Evolutionary conservation across 1,139 yeast species (phyloP).

Genomic region (Schwanniomyces etchellsii): DNA sequence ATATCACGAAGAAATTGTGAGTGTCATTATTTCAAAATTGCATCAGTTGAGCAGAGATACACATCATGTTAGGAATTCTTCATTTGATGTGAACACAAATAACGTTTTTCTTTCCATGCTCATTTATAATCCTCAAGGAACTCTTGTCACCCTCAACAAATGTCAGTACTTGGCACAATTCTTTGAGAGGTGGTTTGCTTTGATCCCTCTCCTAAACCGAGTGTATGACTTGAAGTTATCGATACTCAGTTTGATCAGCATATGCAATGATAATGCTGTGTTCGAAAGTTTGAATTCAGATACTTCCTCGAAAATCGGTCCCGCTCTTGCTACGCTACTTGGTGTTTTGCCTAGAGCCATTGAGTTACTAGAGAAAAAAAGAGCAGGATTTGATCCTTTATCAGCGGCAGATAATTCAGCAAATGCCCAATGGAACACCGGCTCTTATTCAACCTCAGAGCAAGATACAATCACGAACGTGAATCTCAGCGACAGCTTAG

Average conservation of each 20-base stretch:
- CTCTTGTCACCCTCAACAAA: conserved; percentile 50
- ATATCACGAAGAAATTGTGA: conserved; percentile 36
- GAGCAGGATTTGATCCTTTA: conserved; percentile 30
- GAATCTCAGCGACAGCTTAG: conserved; percentile 3
- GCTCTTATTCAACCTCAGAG: conserved; percentile 5
- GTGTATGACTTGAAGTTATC: conserved; percentile 81
- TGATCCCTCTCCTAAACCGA: conserved; percentile 54
- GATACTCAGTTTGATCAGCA: conserved; percentile 57
- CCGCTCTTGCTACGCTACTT: conserved; percentile 44
- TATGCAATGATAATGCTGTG: conserved; percentile 28
- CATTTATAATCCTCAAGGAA: conserved; percentile 52
- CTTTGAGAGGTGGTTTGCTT: conserved; percentile 63
- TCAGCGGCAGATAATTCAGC: conserved; percentile 20
- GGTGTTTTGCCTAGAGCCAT: conserved; percentile 68
- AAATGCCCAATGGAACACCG: conserved; percentile 19
- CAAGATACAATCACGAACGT: neutral
- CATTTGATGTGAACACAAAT: conserved; percentile 51
- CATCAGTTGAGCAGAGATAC: conserved; percentile 8
- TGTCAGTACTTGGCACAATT: conserved; percentile 42
- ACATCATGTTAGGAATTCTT: conserved; percentile 21
- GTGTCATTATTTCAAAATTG: conserved; percentile 8
- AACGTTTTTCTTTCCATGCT: conserved; percentile 67
- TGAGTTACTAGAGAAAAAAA: conserved; percentile 54
- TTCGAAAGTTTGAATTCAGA: conserved; percentile 11
- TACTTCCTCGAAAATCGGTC: conserved; percentile 29